These are phyloP conservation scores for Ramularia collo-cygni DNA, from an alignment of 2,329 filamentous ascomycete genomes.

Conservation along the genomic window DNA sequence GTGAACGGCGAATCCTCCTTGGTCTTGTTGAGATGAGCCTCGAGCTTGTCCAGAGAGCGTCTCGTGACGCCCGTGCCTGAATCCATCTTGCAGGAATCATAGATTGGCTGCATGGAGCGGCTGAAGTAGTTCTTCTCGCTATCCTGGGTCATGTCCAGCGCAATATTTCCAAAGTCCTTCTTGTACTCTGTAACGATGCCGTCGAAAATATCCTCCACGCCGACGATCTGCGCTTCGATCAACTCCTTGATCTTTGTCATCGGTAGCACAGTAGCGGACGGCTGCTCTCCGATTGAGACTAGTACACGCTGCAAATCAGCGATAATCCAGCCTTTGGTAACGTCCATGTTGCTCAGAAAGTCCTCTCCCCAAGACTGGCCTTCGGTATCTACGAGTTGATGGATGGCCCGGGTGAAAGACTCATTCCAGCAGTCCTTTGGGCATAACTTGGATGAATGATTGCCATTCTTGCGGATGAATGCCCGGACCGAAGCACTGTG, in stretches of 20 bases:
- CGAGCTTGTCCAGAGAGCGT: background rate
- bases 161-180: constrained; percentile 5
- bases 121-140: constrained; percentile 5
- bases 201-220: constrained; percentile 1
- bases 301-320: too few species aligned
- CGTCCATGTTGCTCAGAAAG: background rate
- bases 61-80: constrained; percentile 1
- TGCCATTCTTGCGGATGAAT: constrained; percentile 19
- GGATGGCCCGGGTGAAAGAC: constrained; percentile 8
- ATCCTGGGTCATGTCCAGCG: constrained; percentile 7
- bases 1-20: too few species aligned
- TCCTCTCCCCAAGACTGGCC: too few species aligned
- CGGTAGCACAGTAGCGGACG: constrained; percentile 2
- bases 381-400: background rate
- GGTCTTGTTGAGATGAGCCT: background rate
- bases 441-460: constrained; percentile 8
- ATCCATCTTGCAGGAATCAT: constrained; percentile 6
- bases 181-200: background rate
- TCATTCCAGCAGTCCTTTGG: constrained; percentile 19
- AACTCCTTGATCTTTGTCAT: constrained; percentile 3
- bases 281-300: background rate
- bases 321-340: background rate
- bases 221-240: constrained; percentile 1
- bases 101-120: constrained; percentile 6
- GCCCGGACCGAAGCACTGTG: constrained; percentile 12